Percentiles rank a stretch among this genome's conserved stretches.
These are phyloP conservation scores for Xylaria acuta DNA, from an alignment of 495 filamentous ascomycete genomes.

Conservation along the genomic window DNA sequence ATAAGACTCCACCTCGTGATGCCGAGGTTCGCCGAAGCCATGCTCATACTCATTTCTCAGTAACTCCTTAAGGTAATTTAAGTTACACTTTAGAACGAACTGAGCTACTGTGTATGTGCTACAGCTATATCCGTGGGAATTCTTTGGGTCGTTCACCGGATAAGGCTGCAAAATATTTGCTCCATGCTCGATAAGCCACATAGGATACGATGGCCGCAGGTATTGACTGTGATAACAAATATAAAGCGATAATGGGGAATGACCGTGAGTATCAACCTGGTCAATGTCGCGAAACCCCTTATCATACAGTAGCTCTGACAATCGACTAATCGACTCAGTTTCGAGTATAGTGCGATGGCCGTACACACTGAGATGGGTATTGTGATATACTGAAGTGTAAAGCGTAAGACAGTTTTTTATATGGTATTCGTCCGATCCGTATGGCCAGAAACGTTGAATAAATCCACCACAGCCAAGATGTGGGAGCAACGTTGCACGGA, in stretches of 20 bases:
- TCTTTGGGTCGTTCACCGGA: neutral
- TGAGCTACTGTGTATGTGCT: neutral
- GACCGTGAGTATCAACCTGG: neutral
- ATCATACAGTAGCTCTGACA: neutral
- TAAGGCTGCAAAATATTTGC: neutral
- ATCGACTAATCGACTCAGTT: neutral
- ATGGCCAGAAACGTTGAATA: too few species aligned
- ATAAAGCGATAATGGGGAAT: neutral
- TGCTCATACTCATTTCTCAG: neutral
- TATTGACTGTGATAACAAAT: neutral
- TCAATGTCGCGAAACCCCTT: slow-evolving; percentile 11
- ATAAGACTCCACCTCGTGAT: neutral
- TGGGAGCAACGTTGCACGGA: neutral
- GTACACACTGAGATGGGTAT: too few species aligned
- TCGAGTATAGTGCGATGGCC: too few species aligned
- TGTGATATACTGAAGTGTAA: slow-evolving; percentile 7
- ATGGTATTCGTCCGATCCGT: too few species aligned
- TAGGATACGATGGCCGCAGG: neutral
- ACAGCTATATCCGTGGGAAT: neutral
- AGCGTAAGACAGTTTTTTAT: too few species aligned
- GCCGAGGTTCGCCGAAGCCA: neutral
- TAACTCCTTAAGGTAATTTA: too few species aligned
- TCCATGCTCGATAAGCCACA: slow-evolving; percentile 8
- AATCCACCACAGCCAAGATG: neutral
- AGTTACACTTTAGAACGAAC: neutral